A percentile compares a stretch with the other conserved stretches of the same genome.
These are phyloP conservation scores for Penicillium frequentans DNA, from an alignment of 2,329 filamentous ascomycete species.

Conservation along the genomic window DNA sequence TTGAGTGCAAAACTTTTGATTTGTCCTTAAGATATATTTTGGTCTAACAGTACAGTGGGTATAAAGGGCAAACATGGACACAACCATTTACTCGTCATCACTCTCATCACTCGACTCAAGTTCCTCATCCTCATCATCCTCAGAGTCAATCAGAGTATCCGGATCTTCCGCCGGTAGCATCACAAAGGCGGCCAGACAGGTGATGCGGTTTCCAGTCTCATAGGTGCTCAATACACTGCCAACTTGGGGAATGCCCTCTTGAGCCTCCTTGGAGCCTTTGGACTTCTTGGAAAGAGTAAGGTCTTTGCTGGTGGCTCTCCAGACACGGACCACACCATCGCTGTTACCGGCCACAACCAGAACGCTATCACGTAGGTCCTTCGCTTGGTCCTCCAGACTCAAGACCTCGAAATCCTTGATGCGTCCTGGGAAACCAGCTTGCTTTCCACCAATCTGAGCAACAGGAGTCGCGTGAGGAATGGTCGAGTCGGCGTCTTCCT, in stretches of 20 bases:
- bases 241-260: conserved; percentile 43
- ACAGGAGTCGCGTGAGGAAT: conserved; percentile 62
- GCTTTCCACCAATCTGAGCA: conserved; percentile 75
- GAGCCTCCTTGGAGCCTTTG: conserved; percentile 8
- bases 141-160: conserved; percentile 61
- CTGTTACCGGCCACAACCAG: conserved; percentile 75
- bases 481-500: conserved; percentile 51
- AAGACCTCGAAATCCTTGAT: conserved; percentile 87
- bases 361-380: conserved; percentile 39
- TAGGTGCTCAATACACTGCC: conserved; percentile 74
- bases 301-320: conserved; percentile 55
- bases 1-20: neutral
- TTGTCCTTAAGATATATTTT: neutral
- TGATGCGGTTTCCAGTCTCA: conserved; percentile 84
- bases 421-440: conserved; percentile 65
- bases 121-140: conserved; percentile 47
- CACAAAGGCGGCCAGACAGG: conserved; percentile 80
- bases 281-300: conserved; percentile 20
- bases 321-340: conserved; percentile 80
- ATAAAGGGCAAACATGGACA: conserved; percentile 17
- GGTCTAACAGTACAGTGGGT: conserved; percentile 25
- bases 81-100: conserved; percentile 26
- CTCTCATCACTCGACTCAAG: conserved; percentile 29
- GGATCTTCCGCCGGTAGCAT: conserved; percentile 65
- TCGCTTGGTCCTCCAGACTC: conserved; percentile 37